Evolutionary conservation across 352 stramenopile species (phyloP), one percentile per base, ranked within the genome.

Genomic region (Globisporangium cylindrosporum): DNA sequence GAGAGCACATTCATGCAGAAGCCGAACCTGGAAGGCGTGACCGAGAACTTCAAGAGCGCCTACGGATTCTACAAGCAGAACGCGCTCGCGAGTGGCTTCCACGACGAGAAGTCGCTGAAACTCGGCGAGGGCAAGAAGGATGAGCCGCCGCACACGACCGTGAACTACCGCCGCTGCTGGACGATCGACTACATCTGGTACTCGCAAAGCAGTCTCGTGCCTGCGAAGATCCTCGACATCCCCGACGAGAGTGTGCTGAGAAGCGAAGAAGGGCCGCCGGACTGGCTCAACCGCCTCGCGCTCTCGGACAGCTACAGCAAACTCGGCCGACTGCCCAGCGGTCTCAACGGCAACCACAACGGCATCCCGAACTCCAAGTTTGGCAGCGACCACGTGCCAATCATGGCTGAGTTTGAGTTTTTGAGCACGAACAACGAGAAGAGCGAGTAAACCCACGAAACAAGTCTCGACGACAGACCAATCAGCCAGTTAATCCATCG

Each of bases 121-220:
- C 61, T 81, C 8, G 70, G 77, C 57, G 70, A 80, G 32, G 76
- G 72, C 2, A 81, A 82, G 63, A 88, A 86, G 46, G 75, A 84
- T 24, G 88, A 96, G 58, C 88, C 88, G 14, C 84, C 82, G 14
- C 88, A 96, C 70, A 96, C 88, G 12, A 96, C 88, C 0, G 88
- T 94, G 49, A 96, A 96, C 67, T 96, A 81, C 56, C 84, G 87
- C 32, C 82, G 88, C 22, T 96, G 88, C 77, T 94, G 87, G 87
- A 92, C 88, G 51, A 94, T 96, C 73, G 88, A 96, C 72, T 96
- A 94, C 72, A 93, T 96, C 48, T 96, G 88, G 88, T 93, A 94
- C 77, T 92, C 88, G 53, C 78, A 77, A 10, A 86, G 73, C 58
- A 83, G 69, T 55, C 71, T 96, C 56, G 73, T 89, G 48, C 86